These are phyloP conservation scores for Cyphellophora europaea DNA, from an alignment of 2,329 filamentous ascomycete genomes.

Conservation along the genomic window DNA sequence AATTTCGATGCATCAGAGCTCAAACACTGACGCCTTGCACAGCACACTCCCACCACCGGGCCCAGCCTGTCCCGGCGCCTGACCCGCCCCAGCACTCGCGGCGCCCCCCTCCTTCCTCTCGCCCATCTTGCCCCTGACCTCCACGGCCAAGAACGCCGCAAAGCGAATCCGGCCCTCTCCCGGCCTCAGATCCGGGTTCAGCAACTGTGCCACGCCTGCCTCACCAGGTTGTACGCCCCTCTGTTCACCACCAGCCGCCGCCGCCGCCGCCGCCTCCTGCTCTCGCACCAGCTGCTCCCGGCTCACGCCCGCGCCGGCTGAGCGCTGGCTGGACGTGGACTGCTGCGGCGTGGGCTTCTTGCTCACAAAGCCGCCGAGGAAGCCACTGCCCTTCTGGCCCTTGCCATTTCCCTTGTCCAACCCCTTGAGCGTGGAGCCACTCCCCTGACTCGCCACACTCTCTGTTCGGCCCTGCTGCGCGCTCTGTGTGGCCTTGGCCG, in stretches of 20 bases:
- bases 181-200: constrained; percentile 9
- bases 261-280: not conserved
- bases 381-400: constrained; percentile 28
- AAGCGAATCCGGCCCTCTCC: constrained; percentile 54
- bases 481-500: constrained; percentile 11
- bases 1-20: no score
- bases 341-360: constrained; percentile 21
- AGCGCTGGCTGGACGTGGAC: constrained; percentile 1
- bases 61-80: constrained; percentile 3
- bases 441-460: constrained; percentile 11
- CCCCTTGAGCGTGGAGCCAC: constrained; percentile 10
- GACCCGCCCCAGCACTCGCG: constrained; percentile 4
- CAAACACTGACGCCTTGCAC: constrained; percentile 63
- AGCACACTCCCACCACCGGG: constrained; percentile 47
- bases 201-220: not conserved
- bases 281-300: not conserved
- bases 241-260: not conserved
- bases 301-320: not conserved
- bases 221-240: not conserved
- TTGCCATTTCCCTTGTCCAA: constrained; percentile 15
- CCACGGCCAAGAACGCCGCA: constrained; percentile 64
- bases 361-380: constrained; percentile 32
- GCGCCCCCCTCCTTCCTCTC: not conserved
- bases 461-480: constrained; percentile 5
- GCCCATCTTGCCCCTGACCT: constrained; percentile 55